phyloP scores from a whole-genome alignment of 805 yeast genomes.

The Teunomyces pallodes region DNA sequence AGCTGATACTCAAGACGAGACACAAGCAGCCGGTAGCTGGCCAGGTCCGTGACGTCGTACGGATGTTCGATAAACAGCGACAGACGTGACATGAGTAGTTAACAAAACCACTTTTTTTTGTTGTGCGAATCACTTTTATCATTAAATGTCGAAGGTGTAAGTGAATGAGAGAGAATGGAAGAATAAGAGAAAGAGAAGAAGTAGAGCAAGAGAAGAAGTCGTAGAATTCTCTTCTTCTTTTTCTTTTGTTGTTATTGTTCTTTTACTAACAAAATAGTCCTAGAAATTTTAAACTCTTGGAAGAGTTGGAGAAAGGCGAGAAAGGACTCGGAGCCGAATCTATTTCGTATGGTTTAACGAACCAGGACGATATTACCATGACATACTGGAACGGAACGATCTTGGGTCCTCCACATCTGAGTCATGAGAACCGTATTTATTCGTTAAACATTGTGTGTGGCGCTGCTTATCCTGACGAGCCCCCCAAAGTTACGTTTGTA shows the following conservation, averaged over 20 bases:
- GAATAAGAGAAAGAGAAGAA: too few relatives aligned
- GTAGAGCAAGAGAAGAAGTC: too few relatives aligned
- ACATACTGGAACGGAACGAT: conserved; percentile 98
- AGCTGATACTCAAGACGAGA: conserved; percentile 34
- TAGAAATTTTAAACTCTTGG: conserved; percentile 89
- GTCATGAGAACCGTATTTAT: conserved; percentile 92
- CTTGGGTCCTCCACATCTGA: conserved; percentile 89
- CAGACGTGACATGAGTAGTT: conserved; percentile 3
- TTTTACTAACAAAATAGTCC: conserved; percentile 49
- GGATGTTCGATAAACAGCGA: conserved; percentile 31
- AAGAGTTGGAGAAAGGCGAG: conserved; percentile 97
- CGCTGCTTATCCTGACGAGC: conserved; percentile 78
- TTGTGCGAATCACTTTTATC: neutral
- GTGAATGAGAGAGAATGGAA: conserved; percentile 15
- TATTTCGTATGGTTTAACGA: conserved; percentile 90
- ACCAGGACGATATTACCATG: conserved; percentile 89
- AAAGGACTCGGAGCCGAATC: conserved; percentile 97
- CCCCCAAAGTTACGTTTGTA: conserved; percentile 79
- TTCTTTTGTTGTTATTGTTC: too few relatives aligned
- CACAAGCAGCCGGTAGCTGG: conserved; percentile 16
- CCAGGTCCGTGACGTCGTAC: conserved; percentile 6
- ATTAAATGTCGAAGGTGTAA: conserved; percentile 47
- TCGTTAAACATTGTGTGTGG: conserved; percentile 81
- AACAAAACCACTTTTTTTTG: neutral
- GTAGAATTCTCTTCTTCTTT: too few relatives aligned